Evolutionary conservation across 345 rosid species (phyloP).

Genomic region (Boechera retrofracta): DNA sequence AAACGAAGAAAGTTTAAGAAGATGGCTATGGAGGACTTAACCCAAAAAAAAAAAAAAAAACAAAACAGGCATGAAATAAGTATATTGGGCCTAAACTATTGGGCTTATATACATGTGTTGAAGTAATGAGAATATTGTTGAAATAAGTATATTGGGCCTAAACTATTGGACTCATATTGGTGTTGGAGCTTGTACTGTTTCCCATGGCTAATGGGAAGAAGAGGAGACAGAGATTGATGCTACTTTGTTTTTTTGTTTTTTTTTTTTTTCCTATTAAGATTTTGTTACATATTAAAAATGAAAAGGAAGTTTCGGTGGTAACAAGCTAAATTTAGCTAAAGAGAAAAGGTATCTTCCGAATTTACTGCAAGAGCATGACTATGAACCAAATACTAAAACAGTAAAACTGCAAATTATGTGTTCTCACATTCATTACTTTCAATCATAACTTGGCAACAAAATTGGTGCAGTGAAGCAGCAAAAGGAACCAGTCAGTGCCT

Average conservation of each 20-base stretch:
- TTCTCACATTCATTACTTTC: conserved; percentile 5
- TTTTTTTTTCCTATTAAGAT: neutral
- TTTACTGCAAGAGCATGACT: conserved; percentile 30
- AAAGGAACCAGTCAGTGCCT: conserved; percentile 36
- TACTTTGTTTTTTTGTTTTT: neutral
- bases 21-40: neutral
- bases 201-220: conserved; percentile 38
- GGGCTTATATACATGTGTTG: neutral
- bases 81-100: neutral
- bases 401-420: neutral
- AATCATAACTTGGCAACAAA: conserved; percentile 26
- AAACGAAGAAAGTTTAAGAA: neutral
- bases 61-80: neutral
- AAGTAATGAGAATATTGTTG: neutral
- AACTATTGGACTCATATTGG: neutral
- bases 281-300: conserved; percentile 17
- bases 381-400: neutral
- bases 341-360: conserved; percentile 42
- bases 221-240: neutral
- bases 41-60: neutral
- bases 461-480: conserved; percentile 17
- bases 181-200: conserved; percentile 36
- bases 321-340: conserved; percentile 14
- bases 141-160: too few relatives aligned
- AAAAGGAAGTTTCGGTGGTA: conserved; percentile 1